Conservation (phyloP, 345 rosid species). For the Psidium guajava region DNA sequence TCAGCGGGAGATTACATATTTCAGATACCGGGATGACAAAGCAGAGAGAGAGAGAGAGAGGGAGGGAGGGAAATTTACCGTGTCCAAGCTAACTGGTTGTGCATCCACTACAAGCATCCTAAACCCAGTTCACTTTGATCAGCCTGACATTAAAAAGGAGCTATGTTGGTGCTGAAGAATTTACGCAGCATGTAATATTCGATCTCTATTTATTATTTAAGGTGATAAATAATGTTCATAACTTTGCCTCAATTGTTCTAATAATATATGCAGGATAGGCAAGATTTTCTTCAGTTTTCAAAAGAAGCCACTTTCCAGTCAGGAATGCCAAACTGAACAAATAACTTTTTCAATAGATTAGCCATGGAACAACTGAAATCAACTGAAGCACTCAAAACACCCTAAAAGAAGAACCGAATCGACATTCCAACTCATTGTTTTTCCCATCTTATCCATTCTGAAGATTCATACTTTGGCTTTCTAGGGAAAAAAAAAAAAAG, state of each 20-base stretch:
- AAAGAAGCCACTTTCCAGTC: background rate
- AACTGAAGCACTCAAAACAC: background rate
- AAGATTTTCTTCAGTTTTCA: background rate
- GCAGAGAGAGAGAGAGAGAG: background rate
- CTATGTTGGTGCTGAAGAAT: background rate
- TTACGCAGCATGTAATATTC: background rate
- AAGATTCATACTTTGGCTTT: background rate
- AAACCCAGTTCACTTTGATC: background rate
- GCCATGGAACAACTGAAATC: background rate
- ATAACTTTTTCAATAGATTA: background rate
- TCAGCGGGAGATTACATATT: background rate
- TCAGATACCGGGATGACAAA: background rate
- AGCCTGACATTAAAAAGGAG: background rate
- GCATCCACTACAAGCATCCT: background rate
- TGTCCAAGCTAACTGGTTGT: constrained; percentile 7
- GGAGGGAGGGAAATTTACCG: background rate
- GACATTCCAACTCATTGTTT: background rate
- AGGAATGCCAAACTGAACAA: background rate
- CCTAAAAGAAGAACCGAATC: background rate
- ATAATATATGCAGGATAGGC: background rate
- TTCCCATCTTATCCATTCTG: background rate
- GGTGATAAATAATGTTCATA: background rate
- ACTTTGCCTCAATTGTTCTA: background rate
- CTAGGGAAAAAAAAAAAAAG: background rate
- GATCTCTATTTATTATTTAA: background rate